Evolutionary conservation across 257 asterid species (phyloP).

Genomic region (Echium plantagineum): DNA sequence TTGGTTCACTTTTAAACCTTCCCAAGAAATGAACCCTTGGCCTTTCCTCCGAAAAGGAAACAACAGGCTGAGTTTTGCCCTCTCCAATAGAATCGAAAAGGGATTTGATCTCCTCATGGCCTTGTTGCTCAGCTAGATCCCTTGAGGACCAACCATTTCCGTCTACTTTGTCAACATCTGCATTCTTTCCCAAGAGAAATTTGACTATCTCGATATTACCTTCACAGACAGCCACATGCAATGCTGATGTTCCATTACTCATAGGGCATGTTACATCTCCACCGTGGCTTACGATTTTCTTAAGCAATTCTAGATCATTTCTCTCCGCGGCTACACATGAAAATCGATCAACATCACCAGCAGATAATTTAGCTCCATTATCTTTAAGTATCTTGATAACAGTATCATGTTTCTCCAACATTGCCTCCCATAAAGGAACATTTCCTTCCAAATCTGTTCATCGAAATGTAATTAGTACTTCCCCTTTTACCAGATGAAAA

Average conservation of each 20-base stretch:
- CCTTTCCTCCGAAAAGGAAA: constrained; percentile 15
- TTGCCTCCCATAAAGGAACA: constrained; percentile 63
- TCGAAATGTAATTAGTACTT: background rate
- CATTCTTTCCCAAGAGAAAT: constrained; percentile 36
- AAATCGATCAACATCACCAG: constrained; percentile 29
- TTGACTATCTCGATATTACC: constrained; percentile 38
- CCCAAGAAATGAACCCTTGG: constrained; percentile 34
- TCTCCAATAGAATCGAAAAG: constrained; percentile 24
- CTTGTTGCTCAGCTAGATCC: constrained; percentile 48
- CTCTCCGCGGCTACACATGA: constrained; percentile 36
- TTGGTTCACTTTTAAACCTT: constrained; percentile 35
- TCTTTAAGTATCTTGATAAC: constrained; percentile 26
- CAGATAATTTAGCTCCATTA: constrained; percentile 30
- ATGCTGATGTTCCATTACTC: constrained; percentile 21
- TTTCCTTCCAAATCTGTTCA: constrained; percentile 45
- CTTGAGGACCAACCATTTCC: constrained; percentile 36
- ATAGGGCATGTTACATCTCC: constrained; percentile 33
- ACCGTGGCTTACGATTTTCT: constrained; percentile 29
- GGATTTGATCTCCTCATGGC: constrained; percentile 34
- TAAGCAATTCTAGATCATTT: constrained; percentile 32
- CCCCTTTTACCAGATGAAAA: background rate
- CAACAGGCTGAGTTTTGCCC: constrained; percentile 3
- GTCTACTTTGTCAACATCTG: constrained; percentile 21
- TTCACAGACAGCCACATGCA: constrained; percentile 41
- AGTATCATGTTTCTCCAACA: constrained; percentile 24